phyloP scores from a whole-genome alignment of 176 grass and related monocot species.

The Phragmites australis region DNA sequence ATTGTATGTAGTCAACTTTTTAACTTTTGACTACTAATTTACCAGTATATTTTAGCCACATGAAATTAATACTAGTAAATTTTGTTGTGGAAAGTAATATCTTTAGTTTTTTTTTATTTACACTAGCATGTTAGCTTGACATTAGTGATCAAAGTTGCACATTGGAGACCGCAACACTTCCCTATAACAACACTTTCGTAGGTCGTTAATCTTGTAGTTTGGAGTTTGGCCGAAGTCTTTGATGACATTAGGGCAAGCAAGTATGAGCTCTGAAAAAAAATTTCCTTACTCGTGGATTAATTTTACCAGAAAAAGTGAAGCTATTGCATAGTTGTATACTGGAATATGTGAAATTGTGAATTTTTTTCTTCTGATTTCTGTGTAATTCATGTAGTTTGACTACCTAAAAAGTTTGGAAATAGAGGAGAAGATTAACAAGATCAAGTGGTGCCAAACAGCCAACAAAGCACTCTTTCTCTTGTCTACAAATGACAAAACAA shows the following conservation, averaged over 20 bases:
- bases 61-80: background rate
- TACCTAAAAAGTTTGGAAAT: no score
- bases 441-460: no score
- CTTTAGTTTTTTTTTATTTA: background rate
- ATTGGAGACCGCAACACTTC: background rate
- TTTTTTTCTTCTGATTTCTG: background rate
- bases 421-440: no score
- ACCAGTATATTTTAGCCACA: background rate
- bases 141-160: background rate
- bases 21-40: background rate
- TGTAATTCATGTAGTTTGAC: no score
- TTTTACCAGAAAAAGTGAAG: conserved; percentile 15
- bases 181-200: background rate
- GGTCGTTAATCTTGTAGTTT: background rate
- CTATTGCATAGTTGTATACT: background rate
- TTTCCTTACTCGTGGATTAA: conserved; percentile 24
- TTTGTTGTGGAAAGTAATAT: background rate
- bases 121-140: background rate
- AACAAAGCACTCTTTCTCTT: no score
- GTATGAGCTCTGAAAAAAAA: background rate
- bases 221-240: background rate
- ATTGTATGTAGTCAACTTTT: background rate
- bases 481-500: no score
- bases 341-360: background rate
- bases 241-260: background rate